These are phyloP conservation scores for Comarum palustre DNA, from an alignment of 306 rosid genomes.

Conservation along the genomic window DNA sequence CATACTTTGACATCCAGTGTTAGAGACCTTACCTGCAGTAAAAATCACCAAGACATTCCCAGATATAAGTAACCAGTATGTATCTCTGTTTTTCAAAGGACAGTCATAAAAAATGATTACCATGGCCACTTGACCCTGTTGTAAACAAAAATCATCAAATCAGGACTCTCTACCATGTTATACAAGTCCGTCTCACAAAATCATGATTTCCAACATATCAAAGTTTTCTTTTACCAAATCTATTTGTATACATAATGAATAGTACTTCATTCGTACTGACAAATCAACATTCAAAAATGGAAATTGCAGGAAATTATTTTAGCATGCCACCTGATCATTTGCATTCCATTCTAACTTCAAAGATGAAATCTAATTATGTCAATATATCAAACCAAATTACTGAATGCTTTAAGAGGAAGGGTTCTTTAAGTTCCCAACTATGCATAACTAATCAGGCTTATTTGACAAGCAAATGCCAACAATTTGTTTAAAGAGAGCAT, in stretches of 20 bases:
- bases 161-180: background rate
- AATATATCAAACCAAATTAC: background rate
- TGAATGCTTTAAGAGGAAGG: background rate
- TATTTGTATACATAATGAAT: background rate
- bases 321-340: background rate
- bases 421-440: slow-evolving; percentile 7
- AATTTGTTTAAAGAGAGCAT: slow-evolving; percentile 7
- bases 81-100: background rate
- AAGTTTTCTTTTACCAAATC: background rate
- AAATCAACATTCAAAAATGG: background rate
- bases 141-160: background rate
- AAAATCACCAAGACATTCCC: slow-evolving; percentile 17
- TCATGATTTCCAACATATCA: background rate
- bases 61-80: slow-evolving; percentile 26
- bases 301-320: background rate
- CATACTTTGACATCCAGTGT: slow-evolving; percentile 97
- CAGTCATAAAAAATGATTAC: slow-evolving; percentile 15
- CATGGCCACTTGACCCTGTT: slow-evolving; percentile 10
- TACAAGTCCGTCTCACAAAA: background rate
- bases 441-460: background rate
- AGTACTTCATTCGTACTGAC: background rate
- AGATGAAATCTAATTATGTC: background rate
- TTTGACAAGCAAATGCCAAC: background rate
- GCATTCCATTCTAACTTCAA: background rate
- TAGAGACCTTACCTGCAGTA: slow-evolving; percentile 86